phyloP scores from a whole-genome alignment of 1,139 yeast species.

The Eremothecium coryli region DNA sequence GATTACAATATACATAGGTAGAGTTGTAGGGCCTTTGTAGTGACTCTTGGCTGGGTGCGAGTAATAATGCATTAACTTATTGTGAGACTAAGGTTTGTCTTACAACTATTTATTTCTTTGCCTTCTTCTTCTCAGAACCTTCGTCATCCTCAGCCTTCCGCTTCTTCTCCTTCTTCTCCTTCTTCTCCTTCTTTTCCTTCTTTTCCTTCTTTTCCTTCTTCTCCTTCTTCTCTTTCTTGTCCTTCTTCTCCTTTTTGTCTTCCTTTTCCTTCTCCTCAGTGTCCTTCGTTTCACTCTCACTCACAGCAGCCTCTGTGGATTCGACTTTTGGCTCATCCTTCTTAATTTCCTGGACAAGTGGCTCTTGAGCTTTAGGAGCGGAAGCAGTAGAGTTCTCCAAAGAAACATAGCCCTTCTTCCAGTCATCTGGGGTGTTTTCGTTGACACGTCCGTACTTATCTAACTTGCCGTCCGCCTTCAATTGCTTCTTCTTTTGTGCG shows the following conservation, averaged over 20 bases:
- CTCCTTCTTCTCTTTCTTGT: slow-evolving; percentile 56
- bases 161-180: not conserved
- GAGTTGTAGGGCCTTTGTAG: no score
- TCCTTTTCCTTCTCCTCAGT: slow-evolving; percentile 58
- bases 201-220: slow-evolving; percentile 48
- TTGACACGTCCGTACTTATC: slow-evolving; percentile 91
- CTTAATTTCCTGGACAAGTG: slow-evolving; percentile 20
- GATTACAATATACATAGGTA: no score
- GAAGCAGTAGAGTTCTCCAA: slow-evolving; percentile 37
- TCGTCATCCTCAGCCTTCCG: not conserved
- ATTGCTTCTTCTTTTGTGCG: slow-evolving; percentile 96
- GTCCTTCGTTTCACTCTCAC: slow-evolving; percentile 43
- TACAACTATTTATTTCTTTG: no score
- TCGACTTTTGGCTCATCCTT: slow-evolving; percentile 35
- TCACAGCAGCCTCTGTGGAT: slow-evolving; percentile 39
- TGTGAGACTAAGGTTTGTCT: no score
- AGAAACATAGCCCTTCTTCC: slow-evolving; percentile 85
- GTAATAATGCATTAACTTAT: no score
- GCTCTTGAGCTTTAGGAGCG: slow-evolving; percentile 26
- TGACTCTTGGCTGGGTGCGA: no score
- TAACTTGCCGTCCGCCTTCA: slow-evolving; percentile 94
- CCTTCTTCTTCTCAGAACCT: no score
- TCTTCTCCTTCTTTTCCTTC: slow-evolving; percentile 50
- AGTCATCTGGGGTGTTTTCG: slow-evolving; percentile 84
- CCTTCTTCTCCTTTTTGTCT: slow-evolving; percentile 53